Base-by-base conservation (phyloP, 176 grass and related monocot species). In the Tillandsia leiboldiana region DNA sequence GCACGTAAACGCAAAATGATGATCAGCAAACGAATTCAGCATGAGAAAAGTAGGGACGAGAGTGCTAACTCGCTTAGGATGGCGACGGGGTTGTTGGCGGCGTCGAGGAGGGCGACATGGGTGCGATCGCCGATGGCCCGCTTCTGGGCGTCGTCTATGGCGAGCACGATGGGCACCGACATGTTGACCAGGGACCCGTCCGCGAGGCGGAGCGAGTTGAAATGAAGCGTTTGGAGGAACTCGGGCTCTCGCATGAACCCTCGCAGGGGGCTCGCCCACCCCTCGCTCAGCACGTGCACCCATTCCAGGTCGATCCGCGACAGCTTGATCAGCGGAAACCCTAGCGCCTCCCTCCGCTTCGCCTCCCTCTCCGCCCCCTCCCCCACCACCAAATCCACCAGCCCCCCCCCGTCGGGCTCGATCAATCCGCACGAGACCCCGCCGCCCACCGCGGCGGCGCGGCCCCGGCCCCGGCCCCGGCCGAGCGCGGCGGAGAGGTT, bases 191-290 rank as follows among this genome's bases (percentile, higher is more conserved):
- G 14, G 58, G 8, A 54, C 10, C 89, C 94, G 66, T 90, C 89
- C 49, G 12, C 72, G 59, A 80, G 89, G 33, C 94, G 94, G 80
- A 99, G 79, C 68, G 89, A 77, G 74, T 86, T 90, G 63, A 99
- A 99, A 90, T 99, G 94, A 99, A 99, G 94, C 81, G 94, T 68
- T 93, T 99, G 94, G 94, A 99, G 90, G 84, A 99, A 99, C 94
- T 99, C 89, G 67, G 59, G 22, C 84, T 99, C 89, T 10, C 94
- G 83, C 94, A 99, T 99, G 94, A 99, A 99, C 49, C 94, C 94
- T 33, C 80, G 80, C 4, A 99, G 90, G 4, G 94, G 94, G 80
- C 89, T 93, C 0, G 94, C 94, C 94, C 94, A 99, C 65, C 94
- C 94, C 49, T 99, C 94, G 80, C 94, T 99, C 49, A 99, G 82